Conservation (phyloP, 257 asterid species). For the Solanum infundibuliforme region DNA sequence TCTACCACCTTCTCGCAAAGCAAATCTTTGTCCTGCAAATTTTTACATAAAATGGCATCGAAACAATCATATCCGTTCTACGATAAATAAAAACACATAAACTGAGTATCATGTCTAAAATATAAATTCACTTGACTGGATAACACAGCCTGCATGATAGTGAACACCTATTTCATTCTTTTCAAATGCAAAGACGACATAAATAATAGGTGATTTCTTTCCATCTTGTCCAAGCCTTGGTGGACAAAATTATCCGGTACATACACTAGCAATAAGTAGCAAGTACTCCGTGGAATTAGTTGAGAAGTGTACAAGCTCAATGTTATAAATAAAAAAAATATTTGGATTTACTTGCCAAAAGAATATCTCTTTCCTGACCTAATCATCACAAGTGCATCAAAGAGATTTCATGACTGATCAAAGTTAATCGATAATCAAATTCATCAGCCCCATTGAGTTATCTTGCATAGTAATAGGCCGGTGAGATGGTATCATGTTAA, state of each 20-base stretch:
- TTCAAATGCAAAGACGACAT: not conserved
- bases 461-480: not conserved
- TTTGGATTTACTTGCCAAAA: not conserved
- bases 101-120: not conserved
- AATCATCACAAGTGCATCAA: not conserved
- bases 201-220: not conserved
- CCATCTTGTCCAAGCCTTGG: not conserved
- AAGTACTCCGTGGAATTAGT: not conserved
- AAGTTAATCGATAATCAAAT: not conserved
- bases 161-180: not conserved
- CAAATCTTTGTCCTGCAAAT: slow-evolving; percentile 91
- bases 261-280: not conserved
- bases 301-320: not conserved
- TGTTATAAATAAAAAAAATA: not conserved
- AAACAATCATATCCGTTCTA: not conserved
- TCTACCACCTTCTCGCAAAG: slow-evolving; percentile 95
- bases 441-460: not conserved
- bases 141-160: not conserved
- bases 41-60: not conserved
- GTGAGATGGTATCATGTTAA: not conserved
- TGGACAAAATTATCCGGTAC: not conserved
- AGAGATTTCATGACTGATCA: not conserved
- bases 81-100: not conserved
- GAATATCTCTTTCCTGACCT: not conserved
- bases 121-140: not conserved